Base-by-base conservation (phyloP, 2,329 filamentous ascomycete genomes). In the Davidsoniella virescens region DNA sequence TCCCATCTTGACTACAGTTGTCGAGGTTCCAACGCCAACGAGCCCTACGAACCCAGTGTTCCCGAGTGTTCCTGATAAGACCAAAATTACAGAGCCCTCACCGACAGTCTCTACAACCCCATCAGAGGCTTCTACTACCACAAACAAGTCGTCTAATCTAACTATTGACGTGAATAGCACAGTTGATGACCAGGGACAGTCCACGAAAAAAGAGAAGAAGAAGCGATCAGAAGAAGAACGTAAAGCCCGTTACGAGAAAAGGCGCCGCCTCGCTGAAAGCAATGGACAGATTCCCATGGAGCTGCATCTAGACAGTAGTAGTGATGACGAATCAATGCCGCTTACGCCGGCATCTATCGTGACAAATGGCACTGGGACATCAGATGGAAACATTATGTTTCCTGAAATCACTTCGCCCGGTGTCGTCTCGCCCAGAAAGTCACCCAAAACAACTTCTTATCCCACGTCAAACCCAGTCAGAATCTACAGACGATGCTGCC, bases 401-500 rank as follows among this genome's bases (percentile, higher is more conserved):
- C 40, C 49, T 18, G 38, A 23, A 12, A 45, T 47, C 23, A 25
- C 41, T 33, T 39, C 45, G 3, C 52, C 53, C 10, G 54, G 55
- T 54, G 50, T 55, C 55, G 53, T 55, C 55, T 44, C 59, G 50
- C 44, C 29, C 9, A 40, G 23, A n/a, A 49, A 49, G 37, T 75
- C 54, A 23, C 0, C 37, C 70, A 57, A 55, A 25, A 51, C 53
- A 2, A 55, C 54, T 8, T 8, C 20, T 6, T 57, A 76, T 47
- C 88, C 90, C 0, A 95, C 90, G 0, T 94, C 84, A 1, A 92
- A 95, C 60, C 90, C 92, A 2, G 78, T 88, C 12, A 76, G 90
- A 52, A 94, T 98, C 59, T 98, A 98, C 64, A 77, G 90, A 56
- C 75, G 92, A 60, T 96, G 92, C 62, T 96, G 92, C 61, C 90